phyloP scores from a whole-genome alignment of 169 alveolate species.

The Theileria orientalis region DNA sequence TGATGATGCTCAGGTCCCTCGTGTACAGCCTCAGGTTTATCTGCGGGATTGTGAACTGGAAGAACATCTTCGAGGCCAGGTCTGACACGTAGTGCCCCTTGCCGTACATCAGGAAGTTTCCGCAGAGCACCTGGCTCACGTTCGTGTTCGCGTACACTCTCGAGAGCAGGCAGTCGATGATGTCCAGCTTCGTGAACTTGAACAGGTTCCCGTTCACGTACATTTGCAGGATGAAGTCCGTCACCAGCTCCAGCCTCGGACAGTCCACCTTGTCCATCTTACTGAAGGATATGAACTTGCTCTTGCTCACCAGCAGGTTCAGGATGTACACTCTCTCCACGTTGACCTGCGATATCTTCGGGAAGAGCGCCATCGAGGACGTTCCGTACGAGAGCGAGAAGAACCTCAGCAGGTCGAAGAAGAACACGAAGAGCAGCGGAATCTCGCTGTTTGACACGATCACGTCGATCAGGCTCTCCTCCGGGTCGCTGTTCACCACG shows the following conservation, averaged over 20 bases:
- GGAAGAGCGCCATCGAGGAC: conserved; percentile 48
- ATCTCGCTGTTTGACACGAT: conserved; percentile 60
- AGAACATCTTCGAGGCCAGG: conserved; percentile 48
- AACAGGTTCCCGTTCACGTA: conserved; percentile 34
- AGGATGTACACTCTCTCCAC: conserved; percentile 39
- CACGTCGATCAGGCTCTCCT: conserved; percentile 43
- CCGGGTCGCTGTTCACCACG: conserved; percentile 52
- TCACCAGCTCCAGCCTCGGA: conserved; percentile 66
- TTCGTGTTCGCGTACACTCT: conserved; percentile 59
- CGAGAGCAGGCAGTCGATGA: conserved; percentile 50
- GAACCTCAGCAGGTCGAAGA: conserved; percentile 60
- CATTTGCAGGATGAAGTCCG: conserved; percentile 64
- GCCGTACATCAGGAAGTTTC: conserved; percentile 45
- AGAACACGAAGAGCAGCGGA: conserved; percentile 51
- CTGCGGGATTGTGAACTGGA: conserved; percentile 53
- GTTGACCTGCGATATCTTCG: conserved; percentile 29
- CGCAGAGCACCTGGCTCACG: conserved; percentile 43
- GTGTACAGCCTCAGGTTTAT: conserved; percentile 48
- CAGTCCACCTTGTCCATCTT: conserved; percentile 53
- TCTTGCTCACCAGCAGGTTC: conserved; percentile 38
- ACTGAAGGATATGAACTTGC: conserved; percentile 68
- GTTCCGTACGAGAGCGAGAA: conserved; percentile 49
- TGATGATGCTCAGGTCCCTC: conserved; percentile 47
- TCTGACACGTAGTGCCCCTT: conserved; percentile 52
- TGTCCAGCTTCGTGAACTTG: conserved; percentile 45